Percentiles rank a stretch among this genome's conserved stretches.
phyloP scores from a whole-genome alignment of 2,329 filamentous ascomycete genomes.

The Aspergillus terreus region DNA sequence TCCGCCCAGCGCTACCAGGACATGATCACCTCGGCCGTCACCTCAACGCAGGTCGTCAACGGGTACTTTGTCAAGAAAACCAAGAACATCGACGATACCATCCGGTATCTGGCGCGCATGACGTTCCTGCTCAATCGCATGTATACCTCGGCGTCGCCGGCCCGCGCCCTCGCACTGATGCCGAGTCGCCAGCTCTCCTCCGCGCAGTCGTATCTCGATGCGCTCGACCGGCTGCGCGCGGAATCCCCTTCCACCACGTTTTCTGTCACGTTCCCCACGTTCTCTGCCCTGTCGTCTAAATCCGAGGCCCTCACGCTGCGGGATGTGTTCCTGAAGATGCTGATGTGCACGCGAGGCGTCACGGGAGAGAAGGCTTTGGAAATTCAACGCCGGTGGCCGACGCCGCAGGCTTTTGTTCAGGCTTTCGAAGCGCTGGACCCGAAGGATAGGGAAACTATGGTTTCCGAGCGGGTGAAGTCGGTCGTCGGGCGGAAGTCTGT shows the following conservation, averaged over 20 bases:
- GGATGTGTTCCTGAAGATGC: conserved; percentile 77
- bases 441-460: conserved; percentile 59
- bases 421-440: conserved; percentile 57
- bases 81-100: conserved; percentile 70
- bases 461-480: conserved; percentile 53
- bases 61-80: conserved; percentile 77
- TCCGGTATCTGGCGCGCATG: conserved; percentile 70
- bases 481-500: conserved; percentile 68
- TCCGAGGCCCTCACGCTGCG: conserved; percentile 69
- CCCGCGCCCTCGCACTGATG: conserved; percentile 54
- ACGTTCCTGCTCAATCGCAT: conserved; percentile 63
- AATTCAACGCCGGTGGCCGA: conserved; percentile 75
- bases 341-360: conserved; percentile 74
- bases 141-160: conserved; percentile 42
- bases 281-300: conserved; percentile 70
- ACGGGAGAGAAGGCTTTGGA: conserved; percentile 75
- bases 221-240: conserved; percentile 57
- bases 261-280: conserved; percentile 67
- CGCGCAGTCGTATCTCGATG: conserved; percentile 63
- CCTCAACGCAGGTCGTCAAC: conserved; percentile 72
- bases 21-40: conserved; percentile 67
- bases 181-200: conserved; percentile 58
- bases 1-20: conserved; percentile 56
- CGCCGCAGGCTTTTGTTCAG: conserved; percentile 66
- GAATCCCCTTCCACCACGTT: conserved; percentile 48